Evolutionary conservation across 2,329 filamentous ascomycete genomes (phyloP).

Genomic region (Epichloe hybrida): DNA sequence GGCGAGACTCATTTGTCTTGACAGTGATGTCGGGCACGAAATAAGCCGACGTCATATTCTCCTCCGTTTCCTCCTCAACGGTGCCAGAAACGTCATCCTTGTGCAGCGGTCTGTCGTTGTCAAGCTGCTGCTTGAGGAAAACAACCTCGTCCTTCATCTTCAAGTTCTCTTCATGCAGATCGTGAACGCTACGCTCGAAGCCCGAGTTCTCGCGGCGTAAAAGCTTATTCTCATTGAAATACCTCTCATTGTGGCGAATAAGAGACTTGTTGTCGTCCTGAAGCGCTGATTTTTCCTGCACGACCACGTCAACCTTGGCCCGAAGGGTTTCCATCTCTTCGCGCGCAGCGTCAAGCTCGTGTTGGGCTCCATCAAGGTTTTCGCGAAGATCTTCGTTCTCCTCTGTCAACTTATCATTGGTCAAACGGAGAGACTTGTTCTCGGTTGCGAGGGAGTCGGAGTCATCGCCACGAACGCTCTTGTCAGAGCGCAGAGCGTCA

Average conservation of each 20-base stretch:
- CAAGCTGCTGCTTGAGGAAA: slow-evolving; percentile 30
- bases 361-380: slow-evolving; percentile 25
- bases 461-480: slow-evolving; percentile 24
- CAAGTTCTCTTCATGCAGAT: slow-evolving; percentile 32
- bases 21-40: slow-evolving; percentile 46
- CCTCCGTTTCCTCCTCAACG: slow-evolving; percentile 26
- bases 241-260: slow-evolving; percentile 40
- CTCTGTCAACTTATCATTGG: slow-evolving; percentile 26
- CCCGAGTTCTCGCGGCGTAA: slow-evolving; percentile 33
- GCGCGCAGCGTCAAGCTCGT: slow-evolving; percentile 27
- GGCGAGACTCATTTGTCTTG: slow-evolving; percentile 24
- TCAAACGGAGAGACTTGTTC: slow-evolving; percentile 30
- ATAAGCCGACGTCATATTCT: slow-evolving; percentile 46
- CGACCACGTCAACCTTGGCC: slow-evolving; percentile 23
- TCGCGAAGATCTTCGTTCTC: slow-evolving; percentile 32
- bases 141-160: slow-evolving; percentile 35
- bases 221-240: slow-evolving; percentile 39
- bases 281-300: slow-evolving; percentile 31
- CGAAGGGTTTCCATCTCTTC: slow-evolving; percentile 27
- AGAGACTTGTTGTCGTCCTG: slow-evolving; percentile 38
- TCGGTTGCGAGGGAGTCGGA: slow-evolving; percentile 28
- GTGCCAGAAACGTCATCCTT: slow-evolving; percentile 23
- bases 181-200: slow-evolving; percentile 32
- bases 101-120: slow-evolving; percentile 25
- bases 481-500: slow-evolving; percentile 27